phyloP scores from a whole-genome alignment of 148 eudicot species.

The Polygonum maritimum region DNA sequence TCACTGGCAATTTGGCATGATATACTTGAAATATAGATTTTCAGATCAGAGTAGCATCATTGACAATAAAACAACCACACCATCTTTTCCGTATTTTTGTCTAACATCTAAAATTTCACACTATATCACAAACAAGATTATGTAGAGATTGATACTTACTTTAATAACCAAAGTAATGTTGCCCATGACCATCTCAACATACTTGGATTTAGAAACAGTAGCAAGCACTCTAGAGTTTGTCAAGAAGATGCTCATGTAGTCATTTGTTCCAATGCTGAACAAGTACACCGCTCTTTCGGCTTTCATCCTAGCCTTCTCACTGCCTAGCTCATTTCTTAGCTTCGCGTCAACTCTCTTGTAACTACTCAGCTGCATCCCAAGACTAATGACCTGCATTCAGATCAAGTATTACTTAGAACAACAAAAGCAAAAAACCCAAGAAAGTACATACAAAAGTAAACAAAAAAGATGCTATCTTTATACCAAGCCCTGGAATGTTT shows the following conservation, averaged over 20 bases:
- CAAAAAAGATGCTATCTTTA: background rate
- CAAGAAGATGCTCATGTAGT: slow-evolving; percentile 18
- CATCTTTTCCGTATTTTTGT: background rate
- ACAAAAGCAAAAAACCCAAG: background rate
- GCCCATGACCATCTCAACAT: slow-evolving; percentile 18
- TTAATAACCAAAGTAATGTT: slow-evolving; percentile 18
- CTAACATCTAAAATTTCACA: background rate
- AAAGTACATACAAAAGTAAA: background rate
- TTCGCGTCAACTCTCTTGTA: slow-evolving; percentile 27
- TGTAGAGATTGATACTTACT: slow-evolving; percentile 11
- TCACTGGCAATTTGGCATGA: background rate
- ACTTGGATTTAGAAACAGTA: slow-evolving; percentile 1
- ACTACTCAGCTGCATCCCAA: slow-evolving; percentile 30
- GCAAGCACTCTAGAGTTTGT: background rate
- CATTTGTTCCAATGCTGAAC: slow-evolving; percentile 42
- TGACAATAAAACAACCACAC: background rate
- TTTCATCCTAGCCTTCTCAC: slow-evolving; percentile 18
- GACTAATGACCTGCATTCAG: slow-evolving; percentile 28
- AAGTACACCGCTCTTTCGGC: slow-evolving; percentile 31
- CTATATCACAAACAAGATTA: background rate
- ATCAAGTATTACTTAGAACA: background rate
- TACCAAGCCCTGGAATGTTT: slow-evolving; percentile 42
- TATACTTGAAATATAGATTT: background rate
- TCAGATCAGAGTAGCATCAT: background rate
- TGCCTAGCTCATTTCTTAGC: slow-evolving; percentile 23